These are phyloP conservation scores for Agroathelia rolfsii DNA, from an alignment of 1,284 basidiomycete genomes.

Conservation along the genomic window DNA sequence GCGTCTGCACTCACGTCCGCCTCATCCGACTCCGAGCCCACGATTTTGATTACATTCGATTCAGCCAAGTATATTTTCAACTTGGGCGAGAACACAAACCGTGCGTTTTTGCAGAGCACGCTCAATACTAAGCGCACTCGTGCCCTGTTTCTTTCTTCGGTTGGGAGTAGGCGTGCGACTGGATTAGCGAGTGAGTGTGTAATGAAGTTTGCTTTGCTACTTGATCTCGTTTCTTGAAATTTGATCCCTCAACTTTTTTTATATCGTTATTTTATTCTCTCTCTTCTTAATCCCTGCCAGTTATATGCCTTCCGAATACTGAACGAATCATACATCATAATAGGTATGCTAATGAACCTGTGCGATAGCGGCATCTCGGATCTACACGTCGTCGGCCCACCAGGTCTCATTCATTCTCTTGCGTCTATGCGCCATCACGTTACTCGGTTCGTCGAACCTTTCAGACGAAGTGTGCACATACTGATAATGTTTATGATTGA, in stretches of 20 bases:
- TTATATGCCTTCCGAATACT: background rate
- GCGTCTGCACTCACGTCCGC: slow-evolving; percentile 42
- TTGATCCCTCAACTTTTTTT: slow-evolving; percentile 2
- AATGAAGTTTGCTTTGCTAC: slow-evolving; percentile 2
- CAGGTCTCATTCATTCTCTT: slow-evolving; percentile 59
- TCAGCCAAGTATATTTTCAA: slow-evolving; percentile 81
- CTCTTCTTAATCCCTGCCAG: background rate
- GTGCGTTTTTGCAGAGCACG: slow-evolving; percentile 62
- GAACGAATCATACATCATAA: too few species aligned
- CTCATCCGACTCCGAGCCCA: slow-evolving; percentile 72
- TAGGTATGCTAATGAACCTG: slow-evolving; percentile 76
- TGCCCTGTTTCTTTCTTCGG: slow-evolving; percentile 66
- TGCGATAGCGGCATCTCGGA: slow-evolving; percentile 59
- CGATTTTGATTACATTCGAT: slow-evolving; percentile 67
- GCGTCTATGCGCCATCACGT: slow-evolving; percentile 61
- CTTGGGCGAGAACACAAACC: slow-evolving; percentile 70
- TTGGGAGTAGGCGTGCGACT: slow-evolving; percentile 46
- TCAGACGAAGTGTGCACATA: too few species aligned
- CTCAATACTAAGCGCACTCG: slow-evolving; percentile 55
- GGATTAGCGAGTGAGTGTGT: slow-evolving; percentile 59
- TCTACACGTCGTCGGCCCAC: slow-evolving; percentile 63
- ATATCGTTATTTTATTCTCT: background rate
- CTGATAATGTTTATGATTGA: too few species aligned
- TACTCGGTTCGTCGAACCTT: slow-evolving; percentile 53
- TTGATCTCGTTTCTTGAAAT: slow-evolving; percentile 4